phyloP scores from a whole-genome alignment of 2,329 filamentous ascomycete species.

The Verticillium alfalfae region DNA sequence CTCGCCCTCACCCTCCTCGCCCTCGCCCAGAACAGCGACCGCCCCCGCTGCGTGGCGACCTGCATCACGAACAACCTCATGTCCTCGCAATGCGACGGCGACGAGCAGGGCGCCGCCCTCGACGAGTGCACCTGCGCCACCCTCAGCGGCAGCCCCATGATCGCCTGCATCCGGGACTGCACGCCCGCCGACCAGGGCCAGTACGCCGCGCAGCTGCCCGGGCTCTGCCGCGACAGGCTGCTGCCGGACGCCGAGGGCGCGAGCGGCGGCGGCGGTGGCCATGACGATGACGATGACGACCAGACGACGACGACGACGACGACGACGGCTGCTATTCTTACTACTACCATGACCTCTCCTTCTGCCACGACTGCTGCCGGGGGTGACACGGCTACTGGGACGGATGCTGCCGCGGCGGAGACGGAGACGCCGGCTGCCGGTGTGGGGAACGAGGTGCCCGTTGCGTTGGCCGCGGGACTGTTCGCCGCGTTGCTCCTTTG shows the following conservation, averaged over 20 bases:
- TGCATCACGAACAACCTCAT: constrained; percentile 1
- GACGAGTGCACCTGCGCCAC: constrained; percentile 4
- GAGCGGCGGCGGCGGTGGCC: not conserved
- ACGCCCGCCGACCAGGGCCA: not conserved
- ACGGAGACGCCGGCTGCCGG: not conserved
- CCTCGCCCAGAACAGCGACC: not conserved
- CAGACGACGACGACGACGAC: not conserved
- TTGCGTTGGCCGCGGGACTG: not conserved
- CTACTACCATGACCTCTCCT: too few relatives aligned
- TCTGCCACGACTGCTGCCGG: not conserved
- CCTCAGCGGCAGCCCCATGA: constrained; percentile 3
- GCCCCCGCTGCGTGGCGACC: constrained; percentile 1
- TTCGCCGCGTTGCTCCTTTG: not conserved
- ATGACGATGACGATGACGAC: not conserved
- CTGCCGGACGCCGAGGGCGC: not conserved
- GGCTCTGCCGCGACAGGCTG: not conserved
- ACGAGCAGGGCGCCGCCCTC: constrained; percentile 5
- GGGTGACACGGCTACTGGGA: not conserved
- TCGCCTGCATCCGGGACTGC: constrained; percentile 5
- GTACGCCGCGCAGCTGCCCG: constrained; percentile 1
- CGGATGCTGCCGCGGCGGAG: not conserved
- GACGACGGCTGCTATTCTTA: too few relatives aligned
- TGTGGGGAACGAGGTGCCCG: not conserved
- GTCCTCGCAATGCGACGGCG: constrained; percentile 8
- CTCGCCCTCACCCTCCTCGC: not conserved